phyloP scores from a whole-genome alignment of 257 asterid species.

The Salvia rosmarinus region DNA sequence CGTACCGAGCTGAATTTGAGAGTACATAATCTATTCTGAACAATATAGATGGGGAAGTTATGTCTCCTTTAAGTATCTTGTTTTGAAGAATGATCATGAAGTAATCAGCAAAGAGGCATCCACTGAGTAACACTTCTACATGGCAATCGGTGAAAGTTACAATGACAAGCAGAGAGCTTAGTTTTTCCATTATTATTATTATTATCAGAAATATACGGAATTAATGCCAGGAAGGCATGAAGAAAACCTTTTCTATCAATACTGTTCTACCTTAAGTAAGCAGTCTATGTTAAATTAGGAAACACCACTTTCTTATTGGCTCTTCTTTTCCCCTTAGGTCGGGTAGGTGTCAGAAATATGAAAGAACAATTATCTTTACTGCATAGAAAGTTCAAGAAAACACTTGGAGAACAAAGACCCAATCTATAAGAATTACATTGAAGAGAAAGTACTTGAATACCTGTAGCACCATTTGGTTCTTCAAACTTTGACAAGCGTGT shows the following conservation, averaged over 20 bases:
- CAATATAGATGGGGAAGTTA: not conserved
- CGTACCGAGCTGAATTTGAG: not conserved
- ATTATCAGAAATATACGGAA: not conserved
- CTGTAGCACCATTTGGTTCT: conserved; percentile 95
- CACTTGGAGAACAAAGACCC: conserved; percentile 17
- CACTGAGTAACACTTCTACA: too few species aligned
- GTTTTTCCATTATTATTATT: not conserved
- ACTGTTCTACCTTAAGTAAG: not conserved
- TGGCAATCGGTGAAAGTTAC: too few species aligned
- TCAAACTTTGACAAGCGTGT: conserved; percentile 98
- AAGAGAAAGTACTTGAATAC: conserved; percentile 47
- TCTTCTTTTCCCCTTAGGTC: not conserved
- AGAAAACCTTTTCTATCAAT: not conserved
- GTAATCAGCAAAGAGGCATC: too few species aligned
- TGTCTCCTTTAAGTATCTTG: not conserved
- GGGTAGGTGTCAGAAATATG: too few species aligned
- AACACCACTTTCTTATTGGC: not conserved
- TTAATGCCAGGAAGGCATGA: not conserved
- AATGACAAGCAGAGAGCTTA: too few species aligned
- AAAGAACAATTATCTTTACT: not conserved
- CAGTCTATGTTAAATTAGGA: not conserved
- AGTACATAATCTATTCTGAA: not conserved
- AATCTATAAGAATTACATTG: conserved; percentile 14
- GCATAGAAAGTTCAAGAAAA: not conserved
- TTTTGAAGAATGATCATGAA: not conserved